These are phyloP conservation scores for Candolleomyces aberdarensis DNA, from an alignment of 768 basidiomycete genomes.

Conservation along the genomic window DNA sequence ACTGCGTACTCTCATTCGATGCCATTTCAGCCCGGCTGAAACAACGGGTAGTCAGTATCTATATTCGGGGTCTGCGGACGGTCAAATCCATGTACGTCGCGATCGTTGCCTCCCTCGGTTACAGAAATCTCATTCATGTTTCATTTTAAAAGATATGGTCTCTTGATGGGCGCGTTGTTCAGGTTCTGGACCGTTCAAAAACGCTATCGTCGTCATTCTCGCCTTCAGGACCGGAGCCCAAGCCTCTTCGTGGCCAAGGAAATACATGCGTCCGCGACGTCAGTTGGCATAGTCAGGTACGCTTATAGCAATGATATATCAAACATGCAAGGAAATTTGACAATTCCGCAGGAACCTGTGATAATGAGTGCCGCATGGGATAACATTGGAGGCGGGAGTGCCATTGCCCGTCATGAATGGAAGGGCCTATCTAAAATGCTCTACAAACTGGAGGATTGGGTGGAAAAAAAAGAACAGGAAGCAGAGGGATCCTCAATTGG, in stretches of 20 bases:
- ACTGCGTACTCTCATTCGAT: slow-evolving; percentile 88
- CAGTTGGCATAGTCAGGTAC: slow-evolving; percentile 86
- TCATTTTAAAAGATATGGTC: slow-evolving; percentile 78
- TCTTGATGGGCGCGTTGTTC: slow-evolving; percentile 82
- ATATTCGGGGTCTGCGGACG: slow-evolving; percentile 90
- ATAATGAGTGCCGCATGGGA: slow-evolving; percentile 94
- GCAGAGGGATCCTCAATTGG: slow-evolving; percentile 19
- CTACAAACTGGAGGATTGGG: slow-evolving; percentile 69
- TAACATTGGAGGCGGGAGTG: slow-evolving; percentile 57
- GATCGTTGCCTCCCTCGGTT: background rate
- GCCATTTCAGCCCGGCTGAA: slow-evolving; percentile 91
- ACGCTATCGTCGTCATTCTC: slow-evolving; percentile 69
- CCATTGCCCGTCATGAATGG: slow-evolving; percentile 94
- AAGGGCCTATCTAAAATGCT: slow-evolving; percentile 81
- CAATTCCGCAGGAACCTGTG: slow-evolving; percentile 64
- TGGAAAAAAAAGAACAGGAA: slow-evolving; percentile 44
- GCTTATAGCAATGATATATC: slow-evolving; percentile 3
- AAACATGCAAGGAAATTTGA: background rate
- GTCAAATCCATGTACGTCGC: slow-evolving; percentile 69
- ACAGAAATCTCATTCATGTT: background rate
- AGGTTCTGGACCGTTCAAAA: slow-evolving; percentile 78
- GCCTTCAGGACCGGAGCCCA: slow-evolving; percentile 60
- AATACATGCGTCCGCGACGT: slow-evolving; percentile 83
- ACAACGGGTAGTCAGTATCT: slow-evolving; percentile 93
- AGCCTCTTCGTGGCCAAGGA: slow-evolving; percentile 24